These are phyloP conservation scores for Prillingera fragicola DNA, from an alignment of 1,284 basidiomycete species.

Conservation along the genomic window DNA sequence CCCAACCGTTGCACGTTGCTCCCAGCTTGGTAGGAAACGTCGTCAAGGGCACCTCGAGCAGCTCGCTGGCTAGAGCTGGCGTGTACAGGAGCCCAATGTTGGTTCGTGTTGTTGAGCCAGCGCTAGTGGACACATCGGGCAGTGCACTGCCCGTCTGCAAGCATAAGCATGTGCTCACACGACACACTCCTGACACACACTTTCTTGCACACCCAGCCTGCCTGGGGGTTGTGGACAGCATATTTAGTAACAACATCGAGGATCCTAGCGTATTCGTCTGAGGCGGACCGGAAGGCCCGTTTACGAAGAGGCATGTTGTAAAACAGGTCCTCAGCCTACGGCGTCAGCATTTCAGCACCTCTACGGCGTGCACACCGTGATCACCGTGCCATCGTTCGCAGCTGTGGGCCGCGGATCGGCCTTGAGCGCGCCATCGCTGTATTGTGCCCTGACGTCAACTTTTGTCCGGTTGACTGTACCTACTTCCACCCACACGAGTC, in stretches of 20 bases:
- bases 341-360: not conserved
- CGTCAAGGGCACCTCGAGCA: conserved; percentile 56
- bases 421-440: conserved; percentile 67
- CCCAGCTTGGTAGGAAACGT: conserved; percentile 47
- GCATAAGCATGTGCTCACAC: not conserved
- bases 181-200: conserved; percentile 52
- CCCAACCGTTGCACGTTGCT: conserved; percentile 63
- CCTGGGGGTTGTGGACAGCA: conserved; percentile 81
- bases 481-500: conserved; percentile 88
- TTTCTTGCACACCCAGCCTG: conserved; percentile 89
- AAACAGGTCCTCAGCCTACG: conserved; percentile 87
- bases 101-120: conserved; percentile 61
- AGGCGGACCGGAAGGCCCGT: conserved; percentile 73
- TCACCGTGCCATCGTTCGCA: conserved; percentile 88
- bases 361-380: conserved; percentile 57
- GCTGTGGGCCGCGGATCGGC: conserved; percentile 81
- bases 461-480: conserved; percentile 31
- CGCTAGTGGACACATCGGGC: conserved; percentile 78
- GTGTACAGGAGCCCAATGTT: conserved; percentile 81
- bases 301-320: conserved; percentile 88
- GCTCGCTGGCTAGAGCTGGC: conserved; percentile 70
- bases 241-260: conserved; percentile 93
- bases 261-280: conserved; percentile 89
- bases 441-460: conserved; percentile 60
- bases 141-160: conserved; percentile 62